Base-by-base conservation (phyloP, 208 protist genomes). In the Crithidia expoeki region DNA sequence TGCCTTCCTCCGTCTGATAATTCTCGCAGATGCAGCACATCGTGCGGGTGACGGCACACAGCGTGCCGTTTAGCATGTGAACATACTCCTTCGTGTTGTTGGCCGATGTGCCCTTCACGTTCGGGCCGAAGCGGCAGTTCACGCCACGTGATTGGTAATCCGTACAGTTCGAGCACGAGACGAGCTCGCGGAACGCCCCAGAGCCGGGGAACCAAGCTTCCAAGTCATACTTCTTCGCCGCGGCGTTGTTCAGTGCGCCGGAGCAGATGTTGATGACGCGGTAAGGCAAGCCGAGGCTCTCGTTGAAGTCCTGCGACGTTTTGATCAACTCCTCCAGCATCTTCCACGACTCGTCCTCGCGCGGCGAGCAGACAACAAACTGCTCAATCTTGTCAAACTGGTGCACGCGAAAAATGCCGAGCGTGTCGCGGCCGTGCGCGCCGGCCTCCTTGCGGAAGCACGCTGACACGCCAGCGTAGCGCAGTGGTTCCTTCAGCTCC, bases 121-220 rank as follows among this genome's bases (percentile, higher is more conserved):
- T 95, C 16, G 92, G 88, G 21, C 94, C 92, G 67, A 81, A 96
- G 52, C 94, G 89, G 84, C 90, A 96, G 80, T 96, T 94, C 12
- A 96, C 86, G 32, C 84, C 76, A 67, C 98, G 92, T 1, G 96
- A 84, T 86, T 99, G 99, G 88, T 99, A 99, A 86, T 99, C 99
- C 9, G 98, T 99, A 89, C 99, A 99, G 90, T 99, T 99, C 19
- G 98, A 99, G 89, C 98, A 99, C 36, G 98, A 99, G 19, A 99
- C 99, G 19, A 99, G 90, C 85, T 99, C 99, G 57, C 99, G 92
- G 86, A 98, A 99, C 0, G 86, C 84, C 0, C 90, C 93, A 32
- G 93, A 98, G 47, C 84, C 96, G 32, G 98, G 98, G 95, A 99
- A 99, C 97, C 97, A 99, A 38, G 83, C 99, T 87, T 99, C 99